Percentiles rank a stretch among this genome's conserved stretches.
These are phyloP conservation scores for Pezicula rhizophila DNA, from an alignment of 2,329 filamentous ascomycete genomes.

Conservation along the genomic window DNA sequence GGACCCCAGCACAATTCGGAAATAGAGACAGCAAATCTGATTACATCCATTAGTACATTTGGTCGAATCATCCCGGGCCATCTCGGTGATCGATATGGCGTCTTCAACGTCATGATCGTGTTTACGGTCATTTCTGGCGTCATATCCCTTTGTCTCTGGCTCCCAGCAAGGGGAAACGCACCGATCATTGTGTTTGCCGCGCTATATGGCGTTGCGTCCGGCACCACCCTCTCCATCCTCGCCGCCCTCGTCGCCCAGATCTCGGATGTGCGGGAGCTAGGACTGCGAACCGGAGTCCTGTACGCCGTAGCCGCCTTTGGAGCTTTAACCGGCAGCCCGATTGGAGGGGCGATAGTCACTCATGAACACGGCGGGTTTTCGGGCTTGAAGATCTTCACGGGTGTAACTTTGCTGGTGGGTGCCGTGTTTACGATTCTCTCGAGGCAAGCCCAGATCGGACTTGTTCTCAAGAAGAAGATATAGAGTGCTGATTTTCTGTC, in stretches of 20 bases:
- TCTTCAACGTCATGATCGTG: constrained; percentile 36
- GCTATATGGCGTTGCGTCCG: constrained; percentile 59
- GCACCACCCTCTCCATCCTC: constrained; percentile 32
- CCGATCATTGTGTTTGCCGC: constrained; percentile 57
- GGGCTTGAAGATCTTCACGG: constrained; percentile 58
- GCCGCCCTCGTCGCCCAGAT: constrained; percentile 64
- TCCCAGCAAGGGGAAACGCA: constrained; percentile 45
- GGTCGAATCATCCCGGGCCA: constrained; percentile 47
- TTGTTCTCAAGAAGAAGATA: not conserved
- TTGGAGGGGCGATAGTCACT: constrained; percentile 54
- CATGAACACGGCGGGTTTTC: constrained; percentile 38
- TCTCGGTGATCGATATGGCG: constrained; percentile 44
- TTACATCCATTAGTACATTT: constrained; percentile 33
- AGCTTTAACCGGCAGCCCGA: constrained; percentile 58
- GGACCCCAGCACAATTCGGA: not conserved
- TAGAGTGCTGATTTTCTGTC: too few relatives aligned
- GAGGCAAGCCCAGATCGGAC: not conserved
- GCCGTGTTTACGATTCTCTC: constrained; percentile 3
- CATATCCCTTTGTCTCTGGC: constrained; percentile 52
- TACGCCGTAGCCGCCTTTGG: constrained; percentile 58
- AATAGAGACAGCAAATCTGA: not conserved
- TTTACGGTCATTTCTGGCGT: constrained; percentile 3
- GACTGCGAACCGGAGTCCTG: constrained; percentile 56
- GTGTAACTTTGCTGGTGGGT: constrained; percentile 28
- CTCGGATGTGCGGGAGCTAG: constrained; percentile 59